Evolutionary conservation across 179 eudicot genomes (phyloP), one percentile per base, ranked within the genome.

Genomic region (Silene noctiflora): DNA sequence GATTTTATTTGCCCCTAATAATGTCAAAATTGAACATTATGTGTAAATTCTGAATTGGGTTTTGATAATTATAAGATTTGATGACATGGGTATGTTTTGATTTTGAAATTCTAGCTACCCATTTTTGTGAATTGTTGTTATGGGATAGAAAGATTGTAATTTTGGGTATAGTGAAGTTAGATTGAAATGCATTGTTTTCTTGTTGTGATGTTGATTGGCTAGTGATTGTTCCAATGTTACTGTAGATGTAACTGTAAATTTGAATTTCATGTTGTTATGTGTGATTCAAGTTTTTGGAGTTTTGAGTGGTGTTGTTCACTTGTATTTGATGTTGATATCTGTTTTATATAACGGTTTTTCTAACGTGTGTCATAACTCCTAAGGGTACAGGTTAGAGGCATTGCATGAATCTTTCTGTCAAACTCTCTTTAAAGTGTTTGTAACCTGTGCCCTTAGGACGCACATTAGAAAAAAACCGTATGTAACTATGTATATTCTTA

Each of bases 1-100:
- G 14, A 19, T n/a, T 58, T 55, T 25, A 33, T 33, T 4, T 33
- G 0, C 7, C 39, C 39, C 39, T 33, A 33, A 1, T 65, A 11
- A 46, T 75, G 2, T 25, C 33, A 62, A 25, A 66, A 2, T 35
- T 2, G 39, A 56, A 31, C 16, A 7, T 44, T 62, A 19, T 24
- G 3, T n/a, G 13, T 53, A 25, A 56, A 67, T 67, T 67, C 25
- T 55, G 78, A 76, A 55, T 20, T 77, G 24, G 69, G 66, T 60
- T 58, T 13, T 69, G 59, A 1, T 55, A 0, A 76, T 51, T 33
- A 29, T 33, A 29, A 27, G 0, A 69, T 39, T 53, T 39, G 12
- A 39, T 76, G 6, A 10, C 4, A 17, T 12, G 71, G 64, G n/a
- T 33, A 51, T 72, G 22, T 31, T 19, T 17, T 3, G 44, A 39